Percentiles rank a stretch among this genome's conserved stretches.
Conservation (phyloP, 768 basidiomycete species). For the Exidia glandulosa region DNA sequence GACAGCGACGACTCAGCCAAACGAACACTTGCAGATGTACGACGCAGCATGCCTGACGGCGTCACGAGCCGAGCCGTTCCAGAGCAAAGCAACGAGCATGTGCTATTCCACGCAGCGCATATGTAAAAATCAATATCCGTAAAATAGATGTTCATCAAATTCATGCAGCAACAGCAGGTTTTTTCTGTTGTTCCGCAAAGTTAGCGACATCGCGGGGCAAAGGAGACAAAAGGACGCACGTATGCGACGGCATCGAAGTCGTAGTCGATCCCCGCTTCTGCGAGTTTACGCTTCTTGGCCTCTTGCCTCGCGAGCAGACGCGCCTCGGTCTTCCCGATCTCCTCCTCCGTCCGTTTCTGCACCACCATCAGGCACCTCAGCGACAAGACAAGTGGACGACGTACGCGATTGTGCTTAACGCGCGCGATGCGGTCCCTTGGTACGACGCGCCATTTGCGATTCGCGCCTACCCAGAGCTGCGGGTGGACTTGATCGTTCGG, state of each 20-base stretch:
- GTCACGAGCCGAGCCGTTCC: no score
- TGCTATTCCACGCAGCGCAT: no score
- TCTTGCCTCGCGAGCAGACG: constrained; percentile 69
- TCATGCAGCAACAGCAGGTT: no score
- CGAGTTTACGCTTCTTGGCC: constrained; percentile 67
- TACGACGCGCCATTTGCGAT: constrained; percentile 76
- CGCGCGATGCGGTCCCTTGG: constrained; percentile 64
- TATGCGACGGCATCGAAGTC: constrained; percentile 74
- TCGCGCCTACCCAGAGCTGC: constrained; percentile 93
- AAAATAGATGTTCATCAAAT: no score
- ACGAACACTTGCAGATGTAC: no score
- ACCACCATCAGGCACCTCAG: background rate
- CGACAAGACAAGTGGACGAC: background rate
- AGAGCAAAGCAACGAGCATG: no score
- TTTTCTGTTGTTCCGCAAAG: no score
- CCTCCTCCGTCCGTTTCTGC: constrained; percentile 63
- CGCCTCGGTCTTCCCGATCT: constrained; percentile 52
- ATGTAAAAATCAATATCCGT: no score
- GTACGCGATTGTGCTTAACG: constrained; percentile 73
- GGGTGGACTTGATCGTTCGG: constrained; percentile 87
- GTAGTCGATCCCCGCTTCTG: constrained; percentile 76
- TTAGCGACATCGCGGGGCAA: no score
- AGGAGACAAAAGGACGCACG: constrained; percentile 41
- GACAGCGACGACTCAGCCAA: no score
- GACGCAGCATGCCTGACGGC: no score